A percentile compares a stretch with the other conserved stretches of the same genome.
These are phyloP conservation scores for Trametes meyenii DNA, from an alignment of 768 basidiomycete species.

Conservation along the genomic window DNA sequence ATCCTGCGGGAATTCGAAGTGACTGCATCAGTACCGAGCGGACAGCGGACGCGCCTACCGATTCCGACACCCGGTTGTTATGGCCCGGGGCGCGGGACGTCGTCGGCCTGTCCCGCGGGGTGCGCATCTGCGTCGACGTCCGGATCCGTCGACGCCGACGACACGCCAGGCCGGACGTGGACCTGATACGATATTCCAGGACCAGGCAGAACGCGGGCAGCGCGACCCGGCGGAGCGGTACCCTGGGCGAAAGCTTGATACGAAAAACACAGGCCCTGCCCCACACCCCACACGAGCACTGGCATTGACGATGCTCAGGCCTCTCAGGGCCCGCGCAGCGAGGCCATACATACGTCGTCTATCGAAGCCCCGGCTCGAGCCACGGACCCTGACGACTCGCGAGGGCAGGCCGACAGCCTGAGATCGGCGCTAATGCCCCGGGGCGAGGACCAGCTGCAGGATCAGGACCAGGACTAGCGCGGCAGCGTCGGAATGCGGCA, in stretches of 20 bases:
- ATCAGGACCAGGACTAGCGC: background rate
- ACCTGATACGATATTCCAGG: background rate
- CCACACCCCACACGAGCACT: background rate
- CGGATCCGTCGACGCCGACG: background rate
- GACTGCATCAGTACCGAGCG: background rate
- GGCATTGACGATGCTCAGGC: background rate
- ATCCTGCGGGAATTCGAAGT: background rate
- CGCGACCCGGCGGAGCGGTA: conserved; percentile 15
- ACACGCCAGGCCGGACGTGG: background rate
- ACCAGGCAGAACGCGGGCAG: background rate
- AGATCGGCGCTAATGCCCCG: no score
- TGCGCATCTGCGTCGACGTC: background rate
- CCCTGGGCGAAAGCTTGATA: conserved; percentile 8
- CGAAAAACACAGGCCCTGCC: background rate
- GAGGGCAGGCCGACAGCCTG: no score
- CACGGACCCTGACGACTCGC: background rate
- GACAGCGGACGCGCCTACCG: conserved; percentile 5
- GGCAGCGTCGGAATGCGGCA: conserved; percentile 6
- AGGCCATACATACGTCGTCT: background rate
- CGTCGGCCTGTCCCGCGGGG: background rate
- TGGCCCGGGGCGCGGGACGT: conserved; percentile 2
- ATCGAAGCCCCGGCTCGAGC: background rate
- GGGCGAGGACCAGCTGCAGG: no score
- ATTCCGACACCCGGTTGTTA: conserved; percentile 5
- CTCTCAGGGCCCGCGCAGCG: no score